Evolutionary conservation across 805 yeast genomes (phyloP), one percentile per base, ranked within the genome.

Genomic region (Wickerhamomyces canadensis): DNA sequence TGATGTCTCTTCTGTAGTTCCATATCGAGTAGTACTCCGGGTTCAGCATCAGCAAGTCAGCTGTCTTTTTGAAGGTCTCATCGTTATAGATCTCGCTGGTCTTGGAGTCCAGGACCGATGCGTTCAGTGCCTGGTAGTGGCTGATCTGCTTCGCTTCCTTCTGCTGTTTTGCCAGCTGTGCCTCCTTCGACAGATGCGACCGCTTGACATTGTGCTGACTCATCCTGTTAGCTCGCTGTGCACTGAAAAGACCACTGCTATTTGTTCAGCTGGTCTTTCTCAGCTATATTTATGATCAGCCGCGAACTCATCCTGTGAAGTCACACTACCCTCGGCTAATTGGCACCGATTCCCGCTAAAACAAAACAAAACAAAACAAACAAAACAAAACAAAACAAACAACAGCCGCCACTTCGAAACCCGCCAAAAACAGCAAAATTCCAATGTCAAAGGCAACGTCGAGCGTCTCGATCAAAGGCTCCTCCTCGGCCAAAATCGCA

Each of bases 1-100:
- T 61, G 3, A 83, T 76, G 45, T 85, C 93, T 37, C 96, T 71
- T 39, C 98, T 72, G 54, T 70, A 84, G 55, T 93, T 93, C 98
- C 98, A 93, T 1, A 77, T 68, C 0, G 96, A 79, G 58, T 89
- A 89, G 45, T 82, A 74, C 54, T 93, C 98, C 0, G 97, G 96
- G 51, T 89, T 88, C 35, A 74, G 52, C 8, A 67, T 60, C 16
- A 93, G 64, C 12, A 89, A 48, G 15, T 64, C 61, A 0, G 83
- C 70, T 0, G 94, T 82, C 17, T 66, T 54, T 1, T 67, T 64
- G 19, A 87, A 65, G 0, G 75, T 55, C 3, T 62, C 65, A 1
- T 52, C 49, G 16, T 55, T 58, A 37, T 63, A 68, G 2, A 52
- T 40, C 3, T 55, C 46, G 2, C 41, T 26, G 16, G 48, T 49